A percentile compares a stretch with the other conserved stretches of the same genome.
phyloP scores from a whole-genome alignment of 495 filamentous ascomycete species.

The Penicillium bovifimosum region DNA sequence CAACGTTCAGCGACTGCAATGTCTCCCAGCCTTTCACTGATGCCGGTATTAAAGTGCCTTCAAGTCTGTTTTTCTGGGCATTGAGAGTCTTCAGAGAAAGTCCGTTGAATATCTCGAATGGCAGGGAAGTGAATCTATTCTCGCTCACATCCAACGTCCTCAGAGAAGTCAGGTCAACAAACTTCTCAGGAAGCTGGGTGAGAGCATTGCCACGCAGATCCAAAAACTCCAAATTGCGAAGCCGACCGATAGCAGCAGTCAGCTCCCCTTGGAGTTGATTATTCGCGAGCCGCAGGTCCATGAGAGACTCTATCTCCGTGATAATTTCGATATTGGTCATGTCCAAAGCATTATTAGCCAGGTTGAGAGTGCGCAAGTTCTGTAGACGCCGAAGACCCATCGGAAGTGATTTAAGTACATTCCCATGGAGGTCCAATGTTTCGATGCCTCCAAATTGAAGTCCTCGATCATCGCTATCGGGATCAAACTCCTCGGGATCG shows the following conservation, averaged over 20 bases:
- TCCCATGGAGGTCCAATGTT: constrained; percentile 79
- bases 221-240: constrained; percentile 67
- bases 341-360: constrained; percentile 75
- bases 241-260: constrained; percentile 47
- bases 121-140: constrained; percentile 66
- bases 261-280: constrained; percentile 68
- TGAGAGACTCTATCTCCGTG: constrained; percentile 59
- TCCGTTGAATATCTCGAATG: constrained; percentile 58
- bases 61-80: constrained; percentile 73
- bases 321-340: constrained; percentile 68
- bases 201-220: constrained; percentile 80
- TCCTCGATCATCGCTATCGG: constrained; percentile 58
- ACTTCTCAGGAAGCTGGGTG: constrained; percentile 62
- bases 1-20: constrained; percentile 70
- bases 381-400: constrained; percentile 67
- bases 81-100: constrained; percentile 69
- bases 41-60: constrained; percentile 62
- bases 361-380: constrained; percentile 70
- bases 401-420: constrained; percentile 66
- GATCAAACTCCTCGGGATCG: constrained; percentile 48
- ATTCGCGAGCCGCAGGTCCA: constrained; percentile 75
- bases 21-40: constrained; percentile 50
- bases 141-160: constrained; percentile 70
- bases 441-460: constrained; percentile 82
- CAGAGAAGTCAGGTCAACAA: constrained; percentile 59